Conservation (phyloP, 2,329 filamentous ascomycete genomes). For the Botrytis fabae region DNA sequence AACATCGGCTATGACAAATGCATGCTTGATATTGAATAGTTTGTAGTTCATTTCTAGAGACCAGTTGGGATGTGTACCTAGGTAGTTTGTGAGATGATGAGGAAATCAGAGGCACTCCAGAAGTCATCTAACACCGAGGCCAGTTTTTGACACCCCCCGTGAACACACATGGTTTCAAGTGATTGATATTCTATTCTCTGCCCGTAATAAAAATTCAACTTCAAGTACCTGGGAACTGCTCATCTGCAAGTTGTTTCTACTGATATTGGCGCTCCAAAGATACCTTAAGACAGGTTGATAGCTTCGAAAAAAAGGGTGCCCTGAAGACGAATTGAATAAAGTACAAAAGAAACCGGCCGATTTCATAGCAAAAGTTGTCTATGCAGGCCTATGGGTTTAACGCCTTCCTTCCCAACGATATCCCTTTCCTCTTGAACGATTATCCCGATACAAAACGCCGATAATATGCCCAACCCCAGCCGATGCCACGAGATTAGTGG, state of each 20-base stretch:
- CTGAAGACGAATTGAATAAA: background rate
- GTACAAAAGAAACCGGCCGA: background rate
- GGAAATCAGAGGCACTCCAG: background rate
- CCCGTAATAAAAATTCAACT: background rate
- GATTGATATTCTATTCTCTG: background rate
- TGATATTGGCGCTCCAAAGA: background rate
- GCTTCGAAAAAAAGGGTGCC: background rate
- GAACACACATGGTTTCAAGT: background rate
- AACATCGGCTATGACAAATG: background rate
- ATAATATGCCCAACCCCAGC: background rate
- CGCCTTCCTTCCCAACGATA: background rate
- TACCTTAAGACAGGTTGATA: background rate
- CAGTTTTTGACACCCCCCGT: background rate
- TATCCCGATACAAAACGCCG: slow-evolving; percentile 1
- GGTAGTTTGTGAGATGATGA: background rate
- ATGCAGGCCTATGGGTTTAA: background rate
- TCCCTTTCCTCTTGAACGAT: background rate
- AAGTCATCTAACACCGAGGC: background rate
- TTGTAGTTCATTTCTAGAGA: background rate
- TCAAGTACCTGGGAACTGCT: background rate
- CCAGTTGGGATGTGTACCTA: background rate
- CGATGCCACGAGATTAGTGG: background rate
- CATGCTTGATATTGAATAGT: background rate
- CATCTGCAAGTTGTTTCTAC: background rate
- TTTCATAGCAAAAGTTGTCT: background rate